Conservation (phyloP, 176 grass and related monocot genomes). For the Zizania latifolia region DNA sequence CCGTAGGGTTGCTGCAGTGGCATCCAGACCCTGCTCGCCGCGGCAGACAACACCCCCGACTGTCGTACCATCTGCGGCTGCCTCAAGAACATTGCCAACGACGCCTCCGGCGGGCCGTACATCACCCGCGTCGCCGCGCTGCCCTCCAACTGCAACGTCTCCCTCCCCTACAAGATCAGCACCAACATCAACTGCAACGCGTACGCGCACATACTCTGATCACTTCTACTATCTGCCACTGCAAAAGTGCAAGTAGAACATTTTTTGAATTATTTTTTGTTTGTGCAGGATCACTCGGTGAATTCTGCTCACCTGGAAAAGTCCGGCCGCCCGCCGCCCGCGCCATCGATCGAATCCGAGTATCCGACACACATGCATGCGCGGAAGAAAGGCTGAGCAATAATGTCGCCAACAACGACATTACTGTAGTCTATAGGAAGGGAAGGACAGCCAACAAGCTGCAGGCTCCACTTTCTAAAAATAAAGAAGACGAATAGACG, state of each 20-base stretch:
- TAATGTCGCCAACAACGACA: not conserved
- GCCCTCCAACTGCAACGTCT: constrained; percentile 38
- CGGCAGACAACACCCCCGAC: constrained; percentile 38
- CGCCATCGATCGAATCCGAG: not conserved
- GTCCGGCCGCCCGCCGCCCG: no score
- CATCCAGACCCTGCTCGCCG: constrained; percentile 22
- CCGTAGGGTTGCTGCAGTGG: constrained; percentile 38
- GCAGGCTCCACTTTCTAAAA: not conserved
- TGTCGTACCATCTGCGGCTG: constrained; percentile 50
- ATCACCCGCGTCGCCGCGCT: constrained; percentile 37
- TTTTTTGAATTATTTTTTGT: no score
- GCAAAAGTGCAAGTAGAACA: not conserved
- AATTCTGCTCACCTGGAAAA: not conserved
- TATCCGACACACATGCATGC: not conserved
- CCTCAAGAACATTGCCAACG: constrained; percentile 52
- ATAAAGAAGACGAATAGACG: not conserved
- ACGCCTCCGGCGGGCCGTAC: constrained; percentile 5
- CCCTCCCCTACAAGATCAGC: constrained; percentile 51
- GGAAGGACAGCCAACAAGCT: no score
- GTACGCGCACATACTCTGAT: constrained; percentile 14
- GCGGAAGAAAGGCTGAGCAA: not conserved
- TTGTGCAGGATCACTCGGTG: constrained; percentile 1
- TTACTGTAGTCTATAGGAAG: no score
- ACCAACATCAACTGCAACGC: constrained; percentile 42
- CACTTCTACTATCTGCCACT: not conserved